Conservation (phyloP, 768 basidiomycete species). For the Termitomyces sp. region DNA sequence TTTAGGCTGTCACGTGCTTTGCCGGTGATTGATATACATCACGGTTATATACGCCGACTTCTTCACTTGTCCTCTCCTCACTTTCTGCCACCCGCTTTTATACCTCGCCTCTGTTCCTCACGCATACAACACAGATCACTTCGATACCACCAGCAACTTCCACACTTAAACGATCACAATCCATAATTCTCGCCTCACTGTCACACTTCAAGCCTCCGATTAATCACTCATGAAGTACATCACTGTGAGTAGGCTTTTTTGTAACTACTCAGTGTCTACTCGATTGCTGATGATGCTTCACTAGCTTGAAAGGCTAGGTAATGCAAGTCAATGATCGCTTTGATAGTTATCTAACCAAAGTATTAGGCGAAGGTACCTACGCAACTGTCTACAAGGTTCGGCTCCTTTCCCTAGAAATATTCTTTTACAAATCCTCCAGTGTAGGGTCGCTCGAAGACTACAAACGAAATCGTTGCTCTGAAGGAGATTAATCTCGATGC, state of each 20-base stretch:
- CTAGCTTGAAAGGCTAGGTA: constrained; percentile 88
- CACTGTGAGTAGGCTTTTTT: constrained; percentile 33
- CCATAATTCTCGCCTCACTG: neutral
- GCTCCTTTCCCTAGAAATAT: neutral
- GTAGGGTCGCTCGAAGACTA: constrained; percentile 91
- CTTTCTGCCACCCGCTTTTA: neutral
- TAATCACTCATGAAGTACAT: constrained; percentile 49
- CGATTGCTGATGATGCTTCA: neutral
- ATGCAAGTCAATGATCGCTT: neutral
- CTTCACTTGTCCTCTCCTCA: neutral
- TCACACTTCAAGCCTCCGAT: neutral
- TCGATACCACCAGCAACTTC: neutral
- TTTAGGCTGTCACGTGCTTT: constrained; percentile 8
- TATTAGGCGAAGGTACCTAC: constrained; percentile 89
- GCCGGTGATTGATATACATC: constrained; percentile 12
- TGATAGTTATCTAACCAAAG: constrained; percentile 37
- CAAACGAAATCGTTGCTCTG: constrained; percentile 97
- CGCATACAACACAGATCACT: neutral
- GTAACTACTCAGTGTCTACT: neutral
- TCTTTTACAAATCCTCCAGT: neutral
- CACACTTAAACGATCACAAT: too few relatives aligned
- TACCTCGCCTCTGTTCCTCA: neutral
- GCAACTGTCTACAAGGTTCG: constrained; percentile 95
- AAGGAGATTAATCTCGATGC: constrained; percentile 99
- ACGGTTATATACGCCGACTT: neutral